phyloP scores from a whole-genome alignment of 2,329 filamentous ascomycete species.

The Didymella pomorum region DNA sequence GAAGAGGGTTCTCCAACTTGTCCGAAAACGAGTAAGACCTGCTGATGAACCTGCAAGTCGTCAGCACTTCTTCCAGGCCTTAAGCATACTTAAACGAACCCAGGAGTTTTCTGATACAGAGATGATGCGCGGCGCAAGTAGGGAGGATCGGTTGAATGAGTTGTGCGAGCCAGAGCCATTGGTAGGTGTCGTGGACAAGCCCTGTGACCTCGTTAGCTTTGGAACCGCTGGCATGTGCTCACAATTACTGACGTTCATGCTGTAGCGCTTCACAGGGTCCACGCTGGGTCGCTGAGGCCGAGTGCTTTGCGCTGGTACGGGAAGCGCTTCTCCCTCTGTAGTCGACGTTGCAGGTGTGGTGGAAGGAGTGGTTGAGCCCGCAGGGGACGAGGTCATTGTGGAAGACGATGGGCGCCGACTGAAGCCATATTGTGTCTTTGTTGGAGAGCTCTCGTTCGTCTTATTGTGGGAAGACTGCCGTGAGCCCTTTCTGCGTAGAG shows the following conservation, averaged over 20 bases:
- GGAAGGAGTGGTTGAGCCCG: constrained; percentile 76
- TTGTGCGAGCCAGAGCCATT: constrained; percentile 54
- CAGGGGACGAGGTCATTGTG: constrained; percentile 64
- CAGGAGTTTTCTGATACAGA: constrained; percentile 84
- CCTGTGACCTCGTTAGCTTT: constrained; percentile 42
- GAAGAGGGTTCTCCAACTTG: constrained; percentile 77
- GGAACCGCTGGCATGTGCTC: background rate
- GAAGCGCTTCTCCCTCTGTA: constrained; percentile 71
- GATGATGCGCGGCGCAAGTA: constrained; percentile 79
- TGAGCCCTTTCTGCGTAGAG: constrained; percentile 77
- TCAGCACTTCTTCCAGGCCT: constrained; percentile 5
- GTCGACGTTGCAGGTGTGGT: constrained; percentile 70
- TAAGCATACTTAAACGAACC: constrained; percentile 63
- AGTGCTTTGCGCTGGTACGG: constrained; percentile 42
- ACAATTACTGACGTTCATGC: constrained; percentile 50
- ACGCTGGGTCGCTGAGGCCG: constrained; percentile 55
- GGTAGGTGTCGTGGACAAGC: constrained; percentile 61
- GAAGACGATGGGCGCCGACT: constrained; percentile 66
- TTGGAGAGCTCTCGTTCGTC: constrained; percentile 21
- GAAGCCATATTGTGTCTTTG: constrained; percentile 32
- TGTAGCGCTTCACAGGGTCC: constrained; percentile 63
- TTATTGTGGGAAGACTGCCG: constrained; percentile 64
- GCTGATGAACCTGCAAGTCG: constrained; percentile 80
- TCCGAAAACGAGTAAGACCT: constrained; percentile 82
- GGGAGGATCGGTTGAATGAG: constrained; percentile 70